Conservation (phyloP, 1,284 basidiomycete species). For the Mycosarcoma mackinlayi region DNA sequence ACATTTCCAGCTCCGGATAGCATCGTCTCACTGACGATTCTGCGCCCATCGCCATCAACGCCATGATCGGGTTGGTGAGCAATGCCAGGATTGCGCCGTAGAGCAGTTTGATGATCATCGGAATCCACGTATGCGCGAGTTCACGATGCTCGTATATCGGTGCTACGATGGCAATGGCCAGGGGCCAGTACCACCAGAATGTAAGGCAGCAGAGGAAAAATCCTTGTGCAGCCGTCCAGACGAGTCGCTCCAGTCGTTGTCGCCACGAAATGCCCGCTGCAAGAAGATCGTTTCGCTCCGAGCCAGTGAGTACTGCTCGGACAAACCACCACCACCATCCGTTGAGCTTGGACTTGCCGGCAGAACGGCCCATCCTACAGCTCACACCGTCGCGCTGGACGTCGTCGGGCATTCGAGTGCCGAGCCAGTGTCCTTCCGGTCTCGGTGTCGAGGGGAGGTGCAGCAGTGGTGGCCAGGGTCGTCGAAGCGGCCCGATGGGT, state of each 20-base stretch:
- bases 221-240: constrained; percentile 63
- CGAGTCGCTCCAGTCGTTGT: constrained; percentile 53
- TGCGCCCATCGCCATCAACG: constrained; percentile 64
- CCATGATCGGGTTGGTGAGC: constrained; percentile 65
- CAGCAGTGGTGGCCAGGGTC: constrained; percentile 63
- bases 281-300: constrained; percentile 58
- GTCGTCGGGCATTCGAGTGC: constrained; percentile 36
- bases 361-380: constrained; percentile 51
- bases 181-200: constrained; percentile 66
- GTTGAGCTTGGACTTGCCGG: constrained; percentile 23
- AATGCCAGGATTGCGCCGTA: constrained; percentile 62
- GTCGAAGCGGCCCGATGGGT: constrained; percentile 42
- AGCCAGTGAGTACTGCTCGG: constrained; percentile 50
- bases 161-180: constrained; percentile 62
- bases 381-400: constrained; percentile 31
- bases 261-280: constrained; percentile 48
- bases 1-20: constrained; percentile 52
- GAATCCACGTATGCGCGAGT: constrained; percentile 65
- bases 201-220: constrained; percentile 54
- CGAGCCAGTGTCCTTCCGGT: constrained; percentile 51
- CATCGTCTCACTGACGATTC: constrained; percentile 53
- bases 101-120: constrained; percentile 67
- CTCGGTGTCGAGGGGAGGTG: constrained; percentile 53
- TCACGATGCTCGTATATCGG: constrained; percentile 64
- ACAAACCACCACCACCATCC: constrained; percentile 58